These are phyloP conservation scores for Silene conica DNA, from an alignment of 148 eudicot genomes.

Conservation along the genomic window DNA sequence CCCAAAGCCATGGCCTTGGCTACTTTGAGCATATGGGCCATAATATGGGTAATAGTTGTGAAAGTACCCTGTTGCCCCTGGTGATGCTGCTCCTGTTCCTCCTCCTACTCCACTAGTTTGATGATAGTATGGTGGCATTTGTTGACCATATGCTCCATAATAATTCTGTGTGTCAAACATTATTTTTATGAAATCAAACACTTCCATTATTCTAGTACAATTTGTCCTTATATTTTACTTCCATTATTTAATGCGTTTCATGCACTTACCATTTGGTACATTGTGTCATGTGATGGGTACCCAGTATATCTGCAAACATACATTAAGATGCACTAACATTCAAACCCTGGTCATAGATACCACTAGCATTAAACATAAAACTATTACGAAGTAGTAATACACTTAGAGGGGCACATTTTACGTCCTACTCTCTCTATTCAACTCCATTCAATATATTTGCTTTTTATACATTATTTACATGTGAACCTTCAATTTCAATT, in stretches of 20 bases:
- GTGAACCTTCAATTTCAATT: too few species aligned
- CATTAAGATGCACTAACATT: too few species aligned
- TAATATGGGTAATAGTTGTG: conserved; percentile 42
- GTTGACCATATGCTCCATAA: conserved; percentile 42
- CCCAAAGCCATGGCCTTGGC: conserved; percentile 45
- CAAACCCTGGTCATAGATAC: too few species aligned
- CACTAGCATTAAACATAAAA: too few species aligned
- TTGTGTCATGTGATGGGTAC: conserved; percentile 42
- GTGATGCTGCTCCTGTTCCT: conserved; percentile 15
- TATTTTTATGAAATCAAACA: too few species aligned
- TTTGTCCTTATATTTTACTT: not conserved
- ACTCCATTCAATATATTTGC: too few species aligned
- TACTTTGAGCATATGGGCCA: conserved; percentile 31
- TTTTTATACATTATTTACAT: too few species aligned
- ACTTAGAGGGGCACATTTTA: too few species aligned
- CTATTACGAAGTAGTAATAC: too few species aligned
- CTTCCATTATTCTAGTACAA: not conserved
- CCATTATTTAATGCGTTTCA: not conserved
- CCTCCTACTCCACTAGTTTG: conserved; percentile 21
- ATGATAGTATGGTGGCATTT: conserved; percentile 41
- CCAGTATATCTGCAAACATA: conserved; percentile 51
- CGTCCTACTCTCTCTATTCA: too few species aligned
- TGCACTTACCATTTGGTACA: conserved; percentile 46
- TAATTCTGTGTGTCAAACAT: conserved; percentile 48
- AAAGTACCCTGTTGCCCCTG: conserved; percentile 34